A percentile compares a stretch with the other conserved stretches of the same genome.
Evolutionary conservation across 106 monocot genomes (phyloP).

Genomic region (Allium fistulosum): DNA sequence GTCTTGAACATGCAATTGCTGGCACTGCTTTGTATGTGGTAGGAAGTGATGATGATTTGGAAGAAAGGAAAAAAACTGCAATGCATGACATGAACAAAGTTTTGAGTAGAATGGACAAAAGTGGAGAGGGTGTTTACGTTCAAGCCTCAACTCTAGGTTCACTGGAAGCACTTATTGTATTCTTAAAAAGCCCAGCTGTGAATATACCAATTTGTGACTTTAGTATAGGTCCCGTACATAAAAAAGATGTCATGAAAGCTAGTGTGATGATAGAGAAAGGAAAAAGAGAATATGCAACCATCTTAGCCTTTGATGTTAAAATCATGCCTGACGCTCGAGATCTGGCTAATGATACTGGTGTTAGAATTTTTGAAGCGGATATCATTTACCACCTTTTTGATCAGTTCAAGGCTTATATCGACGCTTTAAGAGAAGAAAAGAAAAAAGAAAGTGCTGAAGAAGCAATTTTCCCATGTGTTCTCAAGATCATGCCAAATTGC

Average conservation of each 20-base stretch:
- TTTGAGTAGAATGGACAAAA: constrained; percentile 79
- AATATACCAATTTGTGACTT: constrained; percentile 90
- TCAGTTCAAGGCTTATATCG: constrained; percentile 93
- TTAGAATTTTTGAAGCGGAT: constrained; percentile 92
- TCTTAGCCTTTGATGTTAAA: constrained; percentile 97
- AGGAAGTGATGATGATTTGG: constrained; percentile 65
- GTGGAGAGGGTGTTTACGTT: constrained; percentile 94
- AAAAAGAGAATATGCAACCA: constrained; percentile 86
- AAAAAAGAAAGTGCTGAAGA: constrained; percentile 93
- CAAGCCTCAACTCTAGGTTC: constrained; percentile 99
- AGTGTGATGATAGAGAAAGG: constrained; percentile 52
- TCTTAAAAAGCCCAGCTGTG: constrained; percentile 76
- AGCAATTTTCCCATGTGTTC: constrained; percentile 89
- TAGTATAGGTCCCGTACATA: constrained; percentile 92
- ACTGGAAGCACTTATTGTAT: constrained; percentile 87
- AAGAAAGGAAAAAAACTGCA: constrained; percentile 52
- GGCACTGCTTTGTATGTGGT: constrained; percentile 70
- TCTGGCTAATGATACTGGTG: constrained; percentile 73
- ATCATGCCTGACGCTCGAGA: constrained; percentile 82
- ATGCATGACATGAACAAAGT: constrained; percentile 90
- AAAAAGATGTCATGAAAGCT: constrained; percentile 98
- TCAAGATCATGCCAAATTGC: constrained; percentile 91
- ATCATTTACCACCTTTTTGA: constrained; percentile 99
- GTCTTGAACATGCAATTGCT: constrained; percentile 23
- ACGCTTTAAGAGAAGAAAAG: constrained; percentile 77